Conservation (phyloP, 805 yeast species). For the Ogataea chonburiensis region DNA sequence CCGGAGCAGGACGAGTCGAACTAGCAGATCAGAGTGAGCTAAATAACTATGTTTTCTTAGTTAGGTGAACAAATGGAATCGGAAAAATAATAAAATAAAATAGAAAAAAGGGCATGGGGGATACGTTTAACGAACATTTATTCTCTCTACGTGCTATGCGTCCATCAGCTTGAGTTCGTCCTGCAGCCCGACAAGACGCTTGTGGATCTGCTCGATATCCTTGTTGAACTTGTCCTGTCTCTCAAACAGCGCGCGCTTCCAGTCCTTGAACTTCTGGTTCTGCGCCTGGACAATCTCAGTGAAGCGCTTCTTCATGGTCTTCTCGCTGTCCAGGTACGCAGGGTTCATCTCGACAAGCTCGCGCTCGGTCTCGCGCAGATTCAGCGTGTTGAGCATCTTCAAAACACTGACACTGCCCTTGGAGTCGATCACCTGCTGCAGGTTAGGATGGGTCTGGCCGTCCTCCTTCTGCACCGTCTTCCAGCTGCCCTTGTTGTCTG, state of each 20-base stretch:
- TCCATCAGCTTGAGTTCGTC: constrained; percentile 23
- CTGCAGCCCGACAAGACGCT: constrained; percentile 38
- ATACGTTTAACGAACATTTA: constrained; percentile 8
- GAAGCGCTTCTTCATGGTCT: constrained; percentile 42
- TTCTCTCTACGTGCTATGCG: constrained; percentile 9
- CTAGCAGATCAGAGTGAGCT: background rate
- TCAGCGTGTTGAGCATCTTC: constrained; percentile 37
- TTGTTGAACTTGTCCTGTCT: constrained; percentile 56
- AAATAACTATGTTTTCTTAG: constrained; percentile 19
- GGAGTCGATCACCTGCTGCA: constrained; percentile 30
- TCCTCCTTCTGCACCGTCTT: constrained; percentile 22
- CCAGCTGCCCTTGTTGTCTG: constrained; percentile 29
- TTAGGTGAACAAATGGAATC: constrained; percentile 10
- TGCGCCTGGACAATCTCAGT: constrained; percentile 45
- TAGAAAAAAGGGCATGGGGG: constrained; percentile 1
- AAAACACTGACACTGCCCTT: constrained; percentile 36
- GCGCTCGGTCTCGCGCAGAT: constrained; percentile 39
- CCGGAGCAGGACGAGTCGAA: constrained; percentile 4
- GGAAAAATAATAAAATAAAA: background rate
- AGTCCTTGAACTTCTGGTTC: constrained; percentile 57
- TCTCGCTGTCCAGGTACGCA: constrained; percentile 44
- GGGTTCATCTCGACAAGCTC: constrained; percentile 45
- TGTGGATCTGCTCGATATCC: constrained; percentile 48
- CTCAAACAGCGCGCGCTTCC: constrained; percentile 55
- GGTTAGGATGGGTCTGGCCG: constrained; percentile 25